phyloP scores from a whole-genome alignment of 345 rosid genomes.

The Passiflora organensis region DNA sequence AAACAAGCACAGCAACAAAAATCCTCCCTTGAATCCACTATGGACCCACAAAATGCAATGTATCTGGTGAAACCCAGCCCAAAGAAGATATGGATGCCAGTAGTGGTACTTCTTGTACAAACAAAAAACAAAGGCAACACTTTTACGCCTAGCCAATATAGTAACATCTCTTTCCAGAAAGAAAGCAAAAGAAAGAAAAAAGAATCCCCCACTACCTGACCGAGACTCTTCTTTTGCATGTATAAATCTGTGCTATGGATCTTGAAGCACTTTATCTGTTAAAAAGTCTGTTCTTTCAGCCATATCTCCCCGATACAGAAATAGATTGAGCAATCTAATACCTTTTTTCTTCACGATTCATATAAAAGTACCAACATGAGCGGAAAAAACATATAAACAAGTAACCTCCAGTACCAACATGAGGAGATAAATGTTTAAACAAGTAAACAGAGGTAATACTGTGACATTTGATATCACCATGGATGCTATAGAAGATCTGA shows the following conservation, averaged over 20 bases:
- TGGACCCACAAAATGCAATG: constrained; percentile 1
- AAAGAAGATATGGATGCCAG: constrained; percentile 24
- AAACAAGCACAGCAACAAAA: not conserved
- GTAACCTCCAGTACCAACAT: too few species aligned
- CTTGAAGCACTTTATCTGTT: not conserved
- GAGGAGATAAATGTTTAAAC: too few species aligned
- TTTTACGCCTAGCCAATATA: too few species aligned
- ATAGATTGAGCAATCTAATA: too few species aligned
- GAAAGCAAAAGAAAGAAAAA: not conserved
- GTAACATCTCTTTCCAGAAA: not conserved
- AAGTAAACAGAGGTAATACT: not conserved
- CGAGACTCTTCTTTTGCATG: too few species aligned
- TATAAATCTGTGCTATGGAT: not conserved
- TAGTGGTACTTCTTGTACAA: constrained; percentile 8
- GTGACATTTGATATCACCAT: constrained; percentile 5
- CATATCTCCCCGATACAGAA: not conserved
- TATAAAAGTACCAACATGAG: too few species aligned
- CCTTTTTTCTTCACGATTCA: too few species aligned
- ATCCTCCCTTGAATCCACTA: not conserved
- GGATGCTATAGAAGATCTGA: constrained; percentile 15
- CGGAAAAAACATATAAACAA: too few species aligned
- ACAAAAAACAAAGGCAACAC: constrained; percentile 5
- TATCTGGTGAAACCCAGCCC: constrained; percentile 20
- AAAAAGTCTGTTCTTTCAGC: not conserved
- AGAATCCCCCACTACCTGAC: not conserved